Evolutionary conservation across 331 rosid species (phyloP).

Genomic region (Quercus lobata): DNA sequence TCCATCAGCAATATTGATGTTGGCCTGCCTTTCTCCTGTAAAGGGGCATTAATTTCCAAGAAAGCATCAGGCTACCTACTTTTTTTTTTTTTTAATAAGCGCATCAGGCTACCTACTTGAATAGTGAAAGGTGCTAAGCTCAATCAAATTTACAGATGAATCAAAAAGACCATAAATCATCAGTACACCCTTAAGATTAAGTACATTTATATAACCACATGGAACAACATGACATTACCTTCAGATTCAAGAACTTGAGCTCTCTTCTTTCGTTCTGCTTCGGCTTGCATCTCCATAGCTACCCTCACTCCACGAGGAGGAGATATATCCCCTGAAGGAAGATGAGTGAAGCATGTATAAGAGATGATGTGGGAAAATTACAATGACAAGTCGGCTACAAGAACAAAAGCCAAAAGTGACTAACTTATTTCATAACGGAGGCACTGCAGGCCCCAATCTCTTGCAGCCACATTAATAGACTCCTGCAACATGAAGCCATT

Average conservation of each 20-base stretch:
- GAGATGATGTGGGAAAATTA: not conserved
- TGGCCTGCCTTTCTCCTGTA: conserved; percentile 92
- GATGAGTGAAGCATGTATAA: conserved; percentile 1
- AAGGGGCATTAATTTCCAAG: conserved; percentile 17
- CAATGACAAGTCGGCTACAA: not conserved
- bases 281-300: conserved; percentile 99
- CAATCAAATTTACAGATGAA: conserved; percentile 14
- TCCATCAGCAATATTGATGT: conserved; percentile 90
- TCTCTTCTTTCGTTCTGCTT: conserved; percentile 95
- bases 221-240: conserved; percentile 42
- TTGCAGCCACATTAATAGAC: conserved; percentile 80
- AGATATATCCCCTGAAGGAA: conserved; percentile 82
- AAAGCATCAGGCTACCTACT: conserved; percentile 10
- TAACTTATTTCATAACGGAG: conserved; percentile 94
- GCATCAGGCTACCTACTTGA: conserved; percentile 9
- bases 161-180: conserved; percentile 9
- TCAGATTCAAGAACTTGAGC: conserved; percentile 97
- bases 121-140: conserved; percentile 1
- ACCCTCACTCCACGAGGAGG: conserved; percentile 97
- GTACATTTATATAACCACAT: not conserved
- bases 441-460: conserved; percentile 91
- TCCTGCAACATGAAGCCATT: conserved; percentile 52
- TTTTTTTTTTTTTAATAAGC: too few species aligned
- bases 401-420: conserved; percentile 20
- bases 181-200: not conserved